Evolutionary conservation across 768 basidiomycete species (phyloP), one percentile per base, ranked within the genome.

Genomic region (Phaeolepiota aurea): DNA sequence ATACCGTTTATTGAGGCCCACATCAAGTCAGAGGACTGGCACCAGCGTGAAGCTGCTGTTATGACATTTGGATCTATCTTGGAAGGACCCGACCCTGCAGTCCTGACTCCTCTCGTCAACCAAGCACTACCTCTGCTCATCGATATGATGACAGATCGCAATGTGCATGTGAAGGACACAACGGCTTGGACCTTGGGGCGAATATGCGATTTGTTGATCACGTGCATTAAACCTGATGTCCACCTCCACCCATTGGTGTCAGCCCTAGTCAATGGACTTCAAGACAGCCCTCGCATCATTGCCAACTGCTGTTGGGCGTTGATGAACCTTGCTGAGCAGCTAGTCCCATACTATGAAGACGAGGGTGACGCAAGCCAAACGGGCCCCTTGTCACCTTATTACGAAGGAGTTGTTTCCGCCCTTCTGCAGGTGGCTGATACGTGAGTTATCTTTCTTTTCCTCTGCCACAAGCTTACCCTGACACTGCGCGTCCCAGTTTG

Each of bases 41-140:
- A 88, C 54, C 71, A 81, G 41, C 89, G 96, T 31, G 96, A 99
- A 59, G 96, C 96, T 0, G 94, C 93, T 3, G 82, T 98, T 42
- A 99, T 98, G 93, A 82, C 93, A 14, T 99, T 98, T 53, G 94
- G 94, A 32, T 93, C 90, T 0, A 98, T 99, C 53, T 76, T 98
- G 20, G 94, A 97, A 47, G 96, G 96, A 1, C 96, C 96, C 2
- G 91, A 97, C 54, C 86, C 91, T 9, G 60, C 65, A 22, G 82
- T 91, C 19, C 77, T 99, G 38, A 83, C 80, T 15, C 90, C 92
- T 22, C 81, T 99, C 32, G 92, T 96, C 47, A 77, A 86, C 48
- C 92, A 97, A 58, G 96, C 96, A 1, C 72, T 99, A 10, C 90
- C 90, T 3, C 81, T 93, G 30, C 74, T 99, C 36, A 91, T 98